A percentile compares a stretch with the other conserved stretches of the same genome.
Evolutionary conservation across 257 asterid species (phyloP).

Genomic region (Pogostemon cablin): DNA sequence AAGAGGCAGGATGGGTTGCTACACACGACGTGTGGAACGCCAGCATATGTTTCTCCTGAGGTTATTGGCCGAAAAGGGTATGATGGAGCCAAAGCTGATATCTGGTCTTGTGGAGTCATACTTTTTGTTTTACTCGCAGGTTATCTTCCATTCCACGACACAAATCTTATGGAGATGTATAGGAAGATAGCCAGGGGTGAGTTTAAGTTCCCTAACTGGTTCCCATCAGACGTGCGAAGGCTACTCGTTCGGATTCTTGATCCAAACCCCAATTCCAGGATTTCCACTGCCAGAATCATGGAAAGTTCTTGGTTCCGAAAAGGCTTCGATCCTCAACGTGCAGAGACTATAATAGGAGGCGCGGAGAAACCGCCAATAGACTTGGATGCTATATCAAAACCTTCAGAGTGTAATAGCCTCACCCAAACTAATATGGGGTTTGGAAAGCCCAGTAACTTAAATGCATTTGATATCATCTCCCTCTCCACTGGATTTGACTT

Average conservation of each 20-base stretch:
- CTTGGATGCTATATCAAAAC: conserved; percentile 15
- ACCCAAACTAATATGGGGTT: conserved; percentile 25
- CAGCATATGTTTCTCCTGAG: conserved; percentile 82
- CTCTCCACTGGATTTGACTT: conserved; percentile 77
- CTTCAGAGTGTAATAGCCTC: conserved; percentile 18
- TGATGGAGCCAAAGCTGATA: conserved; percentile 73
- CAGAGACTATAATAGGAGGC: conserved; percentile 15
- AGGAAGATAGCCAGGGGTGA: conserved; percentile 57
- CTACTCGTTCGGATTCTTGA: conserved; percentile 64
- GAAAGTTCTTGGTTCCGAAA: conserved; percentile 67
- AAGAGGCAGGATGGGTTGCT: conserved; percentile 70
- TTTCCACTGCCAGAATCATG: conserved; percentile 60
- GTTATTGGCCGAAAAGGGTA: conserved; percentile 67
- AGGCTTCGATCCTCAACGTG: conserved; percentile 38
- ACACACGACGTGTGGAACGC: conserved; percentile 87
- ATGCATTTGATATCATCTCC: conserved; percentile 80
- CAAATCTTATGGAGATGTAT: conserved; percentile 70
- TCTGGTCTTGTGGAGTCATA: conserved; percentile 86
- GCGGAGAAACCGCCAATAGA: conserved; percentile 32
- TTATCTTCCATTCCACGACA: conserved; percentile 63
- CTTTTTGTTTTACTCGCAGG: conserved; percentile 72
- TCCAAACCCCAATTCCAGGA: conserved; percentile 66
- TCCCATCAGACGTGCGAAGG: conserved; percentile 54
- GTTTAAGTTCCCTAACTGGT: conserved; percentile 67
- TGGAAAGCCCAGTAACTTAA: conserved; percentile 44